Percentiles rank a stretch among this genome's conserved stretches.
phyloP scores from a whole-genome alignment of 805 yeast species.

The Zygotorulaspora chibaensis region DNA sequence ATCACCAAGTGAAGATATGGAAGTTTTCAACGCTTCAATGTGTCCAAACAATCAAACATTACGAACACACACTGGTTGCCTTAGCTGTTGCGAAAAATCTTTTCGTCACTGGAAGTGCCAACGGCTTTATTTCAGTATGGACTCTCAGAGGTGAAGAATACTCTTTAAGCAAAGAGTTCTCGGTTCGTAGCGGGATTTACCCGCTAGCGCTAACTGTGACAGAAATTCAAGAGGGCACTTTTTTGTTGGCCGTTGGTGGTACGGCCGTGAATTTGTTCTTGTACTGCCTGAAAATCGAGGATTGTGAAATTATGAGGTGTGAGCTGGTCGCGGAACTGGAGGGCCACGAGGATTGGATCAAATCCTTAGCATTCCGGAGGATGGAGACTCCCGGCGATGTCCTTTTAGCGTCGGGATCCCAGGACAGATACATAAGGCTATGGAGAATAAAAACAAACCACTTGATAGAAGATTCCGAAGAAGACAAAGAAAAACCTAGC shows the following conservation, averaged over 20 bases:
- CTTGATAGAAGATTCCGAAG: constrained; percentile 52
- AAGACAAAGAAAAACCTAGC: constrained; percentile 42
- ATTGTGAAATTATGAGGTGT: constrained; percentile 22
- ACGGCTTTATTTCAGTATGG: constrained; percentile 58
- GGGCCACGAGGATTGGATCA: constrained; percentile 98
- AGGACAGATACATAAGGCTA: constrained; percentile 84
- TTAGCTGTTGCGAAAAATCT: constrained; percentile 43
- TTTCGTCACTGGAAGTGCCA: constrained; percentile 60
- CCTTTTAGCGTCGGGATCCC: constrained; percentile 83
- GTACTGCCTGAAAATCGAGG: constrained; percentile 40
- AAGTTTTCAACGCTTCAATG: constrained; percentile 27
- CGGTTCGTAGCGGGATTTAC: constrained; percentile 23
- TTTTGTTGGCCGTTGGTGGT: constrained; percentile 68
- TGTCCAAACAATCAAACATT: constrained; percentile 38
- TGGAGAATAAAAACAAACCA: constrained; percentile 72
- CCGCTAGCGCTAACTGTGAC: constrained; percentile 30
- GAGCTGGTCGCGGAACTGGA: constrained; percentile 50
- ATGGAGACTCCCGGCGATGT: constrained; percentile 46
- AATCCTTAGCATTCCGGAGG: constrained; percentile 56
- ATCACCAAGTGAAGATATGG: constrained; percentile 62
- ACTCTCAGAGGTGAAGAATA: constrained; percentile 22
- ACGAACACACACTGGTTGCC: constrained; percentile 50
- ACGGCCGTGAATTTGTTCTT: constrained; percentile 53
- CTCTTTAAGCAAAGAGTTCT: constrained; percentile 23
- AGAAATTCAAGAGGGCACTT: constrained; percentile 30